A percentile compares a stretch with the other conserved stretches of the same genome.
These are phyloP conservation scores for Leishmania guyanensis DNA, from an alignment of 208 protist genomes.

Conservation along the genomic window DNA sequence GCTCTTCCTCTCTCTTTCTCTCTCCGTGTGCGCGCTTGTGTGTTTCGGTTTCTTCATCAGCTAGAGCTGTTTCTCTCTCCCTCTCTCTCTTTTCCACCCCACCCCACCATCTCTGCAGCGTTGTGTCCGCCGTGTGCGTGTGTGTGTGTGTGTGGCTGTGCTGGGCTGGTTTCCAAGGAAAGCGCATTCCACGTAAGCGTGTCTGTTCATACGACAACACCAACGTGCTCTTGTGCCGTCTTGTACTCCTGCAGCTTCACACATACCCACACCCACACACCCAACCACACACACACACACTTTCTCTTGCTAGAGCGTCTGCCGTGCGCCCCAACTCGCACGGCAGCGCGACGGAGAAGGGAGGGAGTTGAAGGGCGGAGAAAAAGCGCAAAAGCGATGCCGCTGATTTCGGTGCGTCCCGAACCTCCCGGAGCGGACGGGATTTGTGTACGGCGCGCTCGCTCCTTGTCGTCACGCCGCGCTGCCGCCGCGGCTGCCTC, in stretches of 20 bases:
- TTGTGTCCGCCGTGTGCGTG: background rate
- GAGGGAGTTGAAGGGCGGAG: background rate
- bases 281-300: background rate
- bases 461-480: background rate
- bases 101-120: background rate
- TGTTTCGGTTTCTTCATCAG: background rate
- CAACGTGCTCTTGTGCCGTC: background rate
- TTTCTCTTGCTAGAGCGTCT: background rate
- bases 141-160: background rate
- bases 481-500: background rate
- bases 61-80: background rate
- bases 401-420: background rate
- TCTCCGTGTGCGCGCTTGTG: too few species aligned
- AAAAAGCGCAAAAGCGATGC: background rate
- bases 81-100: background rate
- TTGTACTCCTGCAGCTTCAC: background rate
- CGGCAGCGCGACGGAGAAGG: background rate
- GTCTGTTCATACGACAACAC: too few species aligned
- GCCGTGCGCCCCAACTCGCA: background rate
- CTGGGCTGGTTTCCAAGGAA: background rate
- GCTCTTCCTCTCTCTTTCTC: background rate
- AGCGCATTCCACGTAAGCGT: background rate
- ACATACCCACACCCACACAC: background rate
- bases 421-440: background rate
- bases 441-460: slow-evolving; percentile 3